phyloP scores from a whole-genome alignment of 2,329 filamentous ascomycete species.

The Westerdykella aurantiaca region DNA sequence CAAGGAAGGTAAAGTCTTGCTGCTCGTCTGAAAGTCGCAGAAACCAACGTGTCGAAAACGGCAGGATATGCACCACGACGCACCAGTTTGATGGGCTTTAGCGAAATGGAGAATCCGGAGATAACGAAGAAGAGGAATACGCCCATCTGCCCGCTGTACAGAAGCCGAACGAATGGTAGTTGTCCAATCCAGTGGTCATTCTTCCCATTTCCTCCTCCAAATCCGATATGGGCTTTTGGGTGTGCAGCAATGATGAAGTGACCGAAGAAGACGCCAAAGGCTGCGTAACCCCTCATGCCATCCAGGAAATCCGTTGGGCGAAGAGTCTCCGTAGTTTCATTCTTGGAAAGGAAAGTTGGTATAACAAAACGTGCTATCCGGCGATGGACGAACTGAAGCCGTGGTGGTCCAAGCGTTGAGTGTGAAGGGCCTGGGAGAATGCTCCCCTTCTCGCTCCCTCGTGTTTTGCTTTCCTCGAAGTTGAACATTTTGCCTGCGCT shows the following conservation, averaged over 20 bases:
- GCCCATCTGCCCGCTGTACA: slow-evolving; percentile 1
- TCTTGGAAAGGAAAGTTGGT: slow-evolving; percentile 1
- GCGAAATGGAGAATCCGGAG: slow-evolving; percentile 5
- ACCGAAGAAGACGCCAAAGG: slow-evolving; percentile 3
- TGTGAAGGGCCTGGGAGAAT: too few species aligned
- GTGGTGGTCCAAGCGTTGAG: too few species aligned
- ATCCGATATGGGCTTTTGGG: slow-evolving; percentile 2
- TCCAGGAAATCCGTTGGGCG: slow-evolving; percentile 6
- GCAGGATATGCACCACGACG: neutral
- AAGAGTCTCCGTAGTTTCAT: neutral
- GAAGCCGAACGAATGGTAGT: slow-evolving; percentile 4
- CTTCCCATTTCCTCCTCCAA: slow-evolving; percentile 1
- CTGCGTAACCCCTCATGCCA: slow-evolving; percentile 5
- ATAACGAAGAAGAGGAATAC: slow-evolving; percentile 6
- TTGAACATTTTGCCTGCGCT: too few species aligned
- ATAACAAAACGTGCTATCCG: neutral
- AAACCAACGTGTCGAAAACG: slow-evolving; percentile 1
- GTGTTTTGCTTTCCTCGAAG: too few species aligned
- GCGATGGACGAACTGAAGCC: neutral
- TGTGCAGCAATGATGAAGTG: slow-evolving; percentile 1
- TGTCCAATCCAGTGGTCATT: slow-evolving; percentile 4
- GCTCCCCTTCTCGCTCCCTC: too few species aligned
- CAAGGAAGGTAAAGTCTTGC: slow-evolving; percentile 2
- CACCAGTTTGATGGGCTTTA: slow-evolving; percentile 4
- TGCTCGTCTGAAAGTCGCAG: slow-evolving; percentile 1